Base-by-base conservation (phyloP, 129 eudicot species). In the Flaveria sonorensis region DNA sequence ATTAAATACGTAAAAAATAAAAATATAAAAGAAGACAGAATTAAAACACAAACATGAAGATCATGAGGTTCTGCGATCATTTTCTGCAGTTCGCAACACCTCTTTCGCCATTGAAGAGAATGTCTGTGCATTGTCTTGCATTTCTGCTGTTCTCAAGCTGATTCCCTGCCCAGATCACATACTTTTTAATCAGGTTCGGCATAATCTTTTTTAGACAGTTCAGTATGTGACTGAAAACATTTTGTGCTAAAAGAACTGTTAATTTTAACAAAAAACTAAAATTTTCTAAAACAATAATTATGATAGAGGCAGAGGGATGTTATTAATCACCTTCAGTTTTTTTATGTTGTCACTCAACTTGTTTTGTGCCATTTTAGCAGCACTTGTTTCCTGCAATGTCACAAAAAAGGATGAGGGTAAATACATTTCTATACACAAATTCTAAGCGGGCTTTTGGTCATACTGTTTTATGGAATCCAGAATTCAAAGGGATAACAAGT, bases 41-140 rank as follows among this genome's bases (percentile, higher is more conserved):
- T 39, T 1, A 21, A 73, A 20, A 21, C 21, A 20, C 55, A 72
- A 21, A 26, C 20, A 48, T 14, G 57, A 32, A 14, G 16, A 80
- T 83, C 85, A 89, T 52, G 80, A 85, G 62, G 57, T 72, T 57
- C 83, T 64, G 8, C 79, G 79, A 53, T 81, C 89, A 74, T 80
- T 80, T 81, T 89, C 97, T 53, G 86, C 80, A 4, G 88, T 76
- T 63, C 89, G 84, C 82, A 92, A 69, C 68, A 89, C 73, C 68
- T 92, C 87, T 73, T 84, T 89, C 3, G 97, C 97, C 96, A 89
- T 89, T 16, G 96, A 83, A 70, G 97, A 89, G 74, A 92, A 92
- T 72, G 92, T 85, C 26, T 63, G 84, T 10, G 96, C 97, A 14
- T 77, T 80, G 81, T 89, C 91, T 72, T 92, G 92, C 96, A 92